Conservation (phyloP, 75 land plant species). For the Pinus albicaulis region DNA sequence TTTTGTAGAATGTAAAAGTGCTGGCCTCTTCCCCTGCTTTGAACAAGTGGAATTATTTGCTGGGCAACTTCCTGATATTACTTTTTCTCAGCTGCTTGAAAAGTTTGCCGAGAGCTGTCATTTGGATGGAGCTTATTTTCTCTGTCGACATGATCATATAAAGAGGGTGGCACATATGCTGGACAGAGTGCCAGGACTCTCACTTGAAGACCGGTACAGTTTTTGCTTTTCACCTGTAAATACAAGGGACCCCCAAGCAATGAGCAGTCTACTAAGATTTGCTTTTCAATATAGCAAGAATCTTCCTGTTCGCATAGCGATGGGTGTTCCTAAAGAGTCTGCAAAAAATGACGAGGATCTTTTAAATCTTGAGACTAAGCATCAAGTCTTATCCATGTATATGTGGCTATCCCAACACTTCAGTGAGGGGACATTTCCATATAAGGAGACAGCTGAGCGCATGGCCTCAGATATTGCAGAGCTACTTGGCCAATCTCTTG, state of each 20-base stretch:
- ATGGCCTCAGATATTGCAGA: constrained; percentile 79
- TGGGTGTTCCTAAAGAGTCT: constrained; percentile 82
- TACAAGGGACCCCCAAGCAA: constrained; percentile 77
- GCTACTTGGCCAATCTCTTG: constrained; percentile 75
- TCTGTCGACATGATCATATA: constrained; percentile 71
- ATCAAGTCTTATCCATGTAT: constrained; percentile 92
- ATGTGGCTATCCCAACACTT: constrained; percentile 89
- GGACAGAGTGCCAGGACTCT: constrained; percentile 75
- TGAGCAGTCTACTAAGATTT: constrained; percentile 75
- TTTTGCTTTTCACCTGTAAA: constrained; percentile 98
- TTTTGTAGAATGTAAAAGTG: constrained; percentile 68
- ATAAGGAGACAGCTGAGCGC: constrained; percentile 57
- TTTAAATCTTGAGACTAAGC: constrained; percentile 86
- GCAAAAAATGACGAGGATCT: constrained; percentile 83
- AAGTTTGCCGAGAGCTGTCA: constrained; percentile 74
- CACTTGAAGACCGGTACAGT: constrained; percentile 82
- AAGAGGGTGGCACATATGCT: constrained; percentile 87
- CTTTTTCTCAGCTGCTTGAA: constrained; percentile 73
- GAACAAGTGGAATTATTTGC: constrained; percentile 97
- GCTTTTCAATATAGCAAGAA: constrained; percentile 70
- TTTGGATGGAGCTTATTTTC: constrained; percentile 88
- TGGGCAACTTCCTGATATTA: constrained; percentile 57
- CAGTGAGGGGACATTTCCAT: constrained; percentile 70
- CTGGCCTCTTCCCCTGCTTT: constrained; percentile 90
- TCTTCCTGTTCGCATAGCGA: constrained; percentile 69